These are phyloP conservation scores for Mortierella alpina DNA, from an alignment of 192 early-diverging fungal species.

Conservation along the genomic window DNA sequence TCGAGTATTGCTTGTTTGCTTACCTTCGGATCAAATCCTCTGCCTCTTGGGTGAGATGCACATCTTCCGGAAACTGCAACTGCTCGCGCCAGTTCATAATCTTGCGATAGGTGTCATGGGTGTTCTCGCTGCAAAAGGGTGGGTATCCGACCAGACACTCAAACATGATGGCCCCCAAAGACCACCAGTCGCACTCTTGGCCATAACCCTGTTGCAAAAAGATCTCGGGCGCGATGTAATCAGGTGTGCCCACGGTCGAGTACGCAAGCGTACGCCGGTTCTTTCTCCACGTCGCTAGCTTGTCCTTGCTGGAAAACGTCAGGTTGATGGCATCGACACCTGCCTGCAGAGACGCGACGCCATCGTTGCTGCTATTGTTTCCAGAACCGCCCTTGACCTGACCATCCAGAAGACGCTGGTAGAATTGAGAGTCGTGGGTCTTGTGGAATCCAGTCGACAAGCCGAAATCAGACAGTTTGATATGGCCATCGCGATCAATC, in stretches of 20 bases:
- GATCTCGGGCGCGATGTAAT: conserved; percentile 96
- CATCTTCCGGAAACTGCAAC: conserved; percentile 93
- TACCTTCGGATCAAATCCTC: conserved; percentile 90
- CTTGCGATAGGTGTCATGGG: conserved; percentile 97
- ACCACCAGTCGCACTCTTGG: conserved; percentile 99
- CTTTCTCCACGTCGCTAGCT: conserved; percentile 97
- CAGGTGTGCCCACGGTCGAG: conserved; percentile 98
- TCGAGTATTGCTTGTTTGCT: too few species aligned
- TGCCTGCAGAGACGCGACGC: conserved; percentile 35
- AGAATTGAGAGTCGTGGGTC: conserved; percentile 98
- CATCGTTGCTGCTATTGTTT: conserved; percentile 37
- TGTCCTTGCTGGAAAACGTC: conserved; percentile 93
- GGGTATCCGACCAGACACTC: conserved; percentile 99
- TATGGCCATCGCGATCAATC: conserved; percentile 97
- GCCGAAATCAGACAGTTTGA: conserved; percentile 99
- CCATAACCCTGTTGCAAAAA: conserved; percentile 95
- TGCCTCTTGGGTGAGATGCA: conserved; percentile 90
- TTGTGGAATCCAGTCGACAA: conserved; percentile 99
- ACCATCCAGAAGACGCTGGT: conserved; percentile 83
- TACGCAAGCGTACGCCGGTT: conserved; percentile 96
- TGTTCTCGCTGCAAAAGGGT: conserved; percentile 95
- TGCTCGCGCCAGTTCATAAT: conserved; percentile 97
- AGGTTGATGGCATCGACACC: conserved; percentile 88
- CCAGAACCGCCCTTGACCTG: conserved; percentile 61
- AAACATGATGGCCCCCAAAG: conserved; percentile 98